Evolutionary conservation across 495 filamentous ascomycete genomes (phyloP), one percentile per base, ranked within the genome.

Genomic region (Tuber aestivum): DNA sequence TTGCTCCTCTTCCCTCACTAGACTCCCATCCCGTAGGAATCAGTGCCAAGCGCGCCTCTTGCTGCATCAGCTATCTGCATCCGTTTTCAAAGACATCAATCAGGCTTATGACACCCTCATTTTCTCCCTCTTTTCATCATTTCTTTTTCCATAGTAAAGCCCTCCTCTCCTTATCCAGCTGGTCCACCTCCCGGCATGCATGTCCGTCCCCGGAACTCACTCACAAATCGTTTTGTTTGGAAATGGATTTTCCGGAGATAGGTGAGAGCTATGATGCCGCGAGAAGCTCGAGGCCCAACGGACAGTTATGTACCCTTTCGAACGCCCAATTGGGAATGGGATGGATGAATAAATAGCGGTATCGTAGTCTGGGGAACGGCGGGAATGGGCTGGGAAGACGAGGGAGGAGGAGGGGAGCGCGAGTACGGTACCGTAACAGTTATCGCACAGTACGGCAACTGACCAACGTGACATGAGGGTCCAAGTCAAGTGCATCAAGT

Each of bases 1-100:
- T n/a, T 65, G 56, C n/a, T 32, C 56, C 32, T 3, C n/a, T 65
- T 32, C 32, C 27, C 56, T 65, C 56, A 32, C 12, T 21, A 65
- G 56, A 65, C 18, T 65, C 27, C n/a, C 18, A 4, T 6, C n/a
- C 56, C 56, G 56, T 32, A 65, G 56, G 23, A 65, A 65, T n/a
- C 56, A 65, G 27, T 65, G 56, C 56, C 56, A 65, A 32, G 56
- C 27, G 56, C 56, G 56, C 56, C 56, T 32, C 27, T 10, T 32
- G 56, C 56, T 65, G 56, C 27, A 65, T 65, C n/a, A 65, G 56
- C 27, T 65, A 65, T 32, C 56, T 32, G 56, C 56, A 65, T 65
- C 27, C 6, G 27, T 65, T 65, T 65, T 18, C 27, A 65, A 32
- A 65, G 56, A 65, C 27, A 65, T 65, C 32, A 10, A n/a, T n/a